Conservation (phyloP, 2,329 filamentous ascomycete species). For the Epichloe festucae region DNA sequence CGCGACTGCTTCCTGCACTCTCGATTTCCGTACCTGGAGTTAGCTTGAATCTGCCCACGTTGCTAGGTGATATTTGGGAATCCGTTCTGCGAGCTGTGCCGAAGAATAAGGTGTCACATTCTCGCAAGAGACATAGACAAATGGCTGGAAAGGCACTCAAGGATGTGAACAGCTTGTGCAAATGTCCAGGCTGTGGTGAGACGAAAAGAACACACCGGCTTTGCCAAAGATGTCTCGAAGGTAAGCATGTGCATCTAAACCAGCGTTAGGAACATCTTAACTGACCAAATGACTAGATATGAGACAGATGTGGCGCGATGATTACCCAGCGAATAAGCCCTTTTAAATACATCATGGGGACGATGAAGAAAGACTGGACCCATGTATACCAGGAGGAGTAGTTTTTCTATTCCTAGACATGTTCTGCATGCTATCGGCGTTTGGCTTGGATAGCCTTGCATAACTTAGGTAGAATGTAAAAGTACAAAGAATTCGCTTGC, state of each 20-base stretch:
- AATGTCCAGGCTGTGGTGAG: conserved; percentile 78
- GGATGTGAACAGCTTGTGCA: conserved; percentile 77
- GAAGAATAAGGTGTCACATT: conserved; percentile 97
- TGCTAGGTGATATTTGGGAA: conserved; percentile 84
- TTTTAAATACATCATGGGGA: conserved; percentile 12
- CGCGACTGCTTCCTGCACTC: conserved; percentile 38
- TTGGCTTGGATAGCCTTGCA: conserved; percentile 19
- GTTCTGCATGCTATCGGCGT: conserved; percentile 22
- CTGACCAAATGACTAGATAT: conserved; percentile 25
- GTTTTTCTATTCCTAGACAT: conserved; percentile 17
- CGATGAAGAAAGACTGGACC: conserved; percentile 7
- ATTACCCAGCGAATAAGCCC: conserved; percentile 22
- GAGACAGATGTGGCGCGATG: conserved; percentile 30
- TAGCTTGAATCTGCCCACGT: conserved; percentile 37
- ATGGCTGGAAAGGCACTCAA: conserved; percentile 93
- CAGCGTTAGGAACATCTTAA: neutral
- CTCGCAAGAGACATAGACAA: conserved; percentile 84
- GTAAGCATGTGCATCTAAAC: conserved; percentile 35
- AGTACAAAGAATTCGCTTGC: neutral
- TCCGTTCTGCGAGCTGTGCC: conserved; percentile 83
- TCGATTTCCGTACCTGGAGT: conserved; percentile 48
- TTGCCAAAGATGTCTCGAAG: conserved; percentile 74
- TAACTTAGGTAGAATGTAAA: conserved; percentile 11
- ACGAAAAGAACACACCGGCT: conserved; percentile 79
- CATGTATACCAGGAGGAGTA: conserved; percentile 16